These are phyloP conservation scores for Triglochin maritima DNA, from an alignment of 106 monocot species.

Conservation along the genomic window DNA sequence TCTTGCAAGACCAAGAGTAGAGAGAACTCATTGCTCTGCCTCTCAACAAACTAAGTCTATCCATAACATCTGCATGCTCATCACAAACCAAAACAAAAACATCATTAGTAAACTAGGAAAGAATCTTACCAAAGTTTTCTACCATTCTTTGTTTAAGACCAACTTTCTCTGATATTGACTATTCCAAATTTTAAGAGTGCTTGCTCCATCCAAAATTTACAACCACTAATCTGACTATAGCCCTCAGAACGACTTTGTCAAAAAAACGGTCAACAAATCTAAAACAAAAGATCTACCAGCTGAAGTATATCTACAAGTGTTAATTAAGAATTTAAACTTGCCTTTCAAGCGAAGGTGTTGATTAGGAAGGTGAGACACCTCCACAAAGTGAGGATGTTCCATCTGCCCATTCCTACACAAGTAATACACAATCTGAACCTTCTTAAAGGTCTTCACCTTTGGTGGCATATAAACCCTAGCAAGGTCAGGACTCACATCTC, in stretches of 20 bases:
- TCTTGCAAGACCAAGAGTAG: constrained; percentile 92
- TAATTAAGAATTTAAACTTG: not conserved
- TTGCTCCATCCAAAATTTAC: too few relatives aligned
- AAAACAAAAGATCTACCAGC: not conserved
- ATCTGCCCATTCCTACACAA: constrained; percentile 85
- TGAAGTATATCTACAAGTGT: not conserved
- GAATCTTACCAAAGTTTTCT: too few relatives aligned
- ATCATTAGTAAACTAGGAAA: not conserved
- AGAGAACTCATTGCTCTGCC: constrained; percentile 76
- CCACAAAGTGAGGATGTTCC: constrained; percentile 94
- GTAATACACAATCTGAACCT: constrained; percentile 72
- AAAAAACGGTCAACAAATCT: not conserved
- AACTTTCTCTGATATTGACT: too few relatives aligned
- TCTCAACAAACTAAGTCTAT: constrained; percentile 51
- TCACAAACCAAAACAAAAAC: not conserved
- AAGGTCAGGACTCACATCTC: constrained; percentile 9
- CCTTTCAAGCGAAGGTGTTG: constrained; percentile 73
- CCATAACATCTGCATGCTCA: constrained; percentile 57
- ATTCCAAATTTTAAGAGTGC: too few relatives aligned
- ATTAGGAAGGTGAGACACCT: constrained; percentile 51
- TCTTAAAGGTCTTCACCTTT: constrained; percentile 19
- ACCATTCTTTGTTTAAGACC: too few relatives aligned
- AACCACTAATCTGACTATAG: too few relatives aligned
- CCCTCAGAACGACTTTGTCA: too few relatives aligned
- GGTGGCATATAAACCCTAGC: constrained; percentile 12